A percentile compares a stretch with the other conserved stretches of the same genome.
phyloP scores from a whole-genome alignment of 2,329 filamentous ascomycete species.

The Venturia asperata region DNA sequence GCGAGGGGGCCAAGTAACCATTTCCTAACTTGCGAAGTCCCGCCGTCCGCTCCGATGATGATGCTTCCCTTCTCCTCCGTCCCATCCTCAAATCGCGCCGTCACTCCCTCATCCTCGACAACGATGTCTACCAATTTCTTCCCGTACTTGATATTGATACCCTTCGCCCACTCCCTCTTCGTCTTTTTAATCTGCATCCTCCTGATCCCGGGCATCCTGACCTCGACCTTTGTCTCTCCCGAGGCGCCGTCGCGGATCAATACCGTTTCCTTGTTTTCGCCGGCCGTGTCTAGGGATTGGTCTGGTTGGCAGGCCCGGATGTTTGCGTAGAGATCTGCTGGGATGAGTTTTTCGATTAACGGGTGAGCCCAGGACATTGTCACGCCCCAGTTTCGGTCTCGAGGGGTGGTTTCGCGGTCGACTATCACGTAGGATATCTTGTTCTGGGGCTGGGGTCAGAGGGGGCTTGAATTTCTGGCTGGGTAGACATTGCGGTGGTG shows the following conservation, averaged over 20 bases:
- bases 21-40: conserved; percentile 15
- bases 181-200: conserved; percentile 20
- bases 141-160: conserved; percentile 18
- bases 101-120: conserved; percentile 16
- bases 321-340: conserved; percentile 12
- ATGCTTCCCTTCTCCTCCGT: conserved; percentile 17
- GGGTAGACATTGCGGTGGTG: not conserved
- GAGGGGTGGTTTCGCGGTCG: conserved; percentile 17
- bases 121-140: conserved; percentile 19
- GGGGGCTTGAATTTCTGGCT: not conserved
- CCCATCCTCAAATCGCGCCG: conserved; percentile 19
- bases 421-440: conserved; percentile 16
- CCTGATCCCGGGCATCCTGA: conserved; percentile 15
- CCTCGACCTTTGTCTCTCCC: conserved; percentile 18
- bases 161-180: conserved; percentile 18
- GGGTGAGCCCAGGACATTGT: conserved; percentile 19
- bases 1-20: conserved; percentile 19
- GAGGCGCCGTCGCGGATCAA: conserved; percentile 19
- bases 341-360: conserved; percentile 16
- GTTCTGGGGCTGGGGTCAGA: conserved; percentile 8
- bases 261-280: conserved; percentile 16
- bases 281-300: conserved; percentile 16
- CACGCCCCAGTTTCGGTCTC: conserved; percentile 19
- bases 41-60: conserved; percentile 19
- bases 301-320: conserved; percentile 18